phyloP scores from a whole-genome alignment of 345 rosid species.

The Melastoma malabathricum region DNA sequence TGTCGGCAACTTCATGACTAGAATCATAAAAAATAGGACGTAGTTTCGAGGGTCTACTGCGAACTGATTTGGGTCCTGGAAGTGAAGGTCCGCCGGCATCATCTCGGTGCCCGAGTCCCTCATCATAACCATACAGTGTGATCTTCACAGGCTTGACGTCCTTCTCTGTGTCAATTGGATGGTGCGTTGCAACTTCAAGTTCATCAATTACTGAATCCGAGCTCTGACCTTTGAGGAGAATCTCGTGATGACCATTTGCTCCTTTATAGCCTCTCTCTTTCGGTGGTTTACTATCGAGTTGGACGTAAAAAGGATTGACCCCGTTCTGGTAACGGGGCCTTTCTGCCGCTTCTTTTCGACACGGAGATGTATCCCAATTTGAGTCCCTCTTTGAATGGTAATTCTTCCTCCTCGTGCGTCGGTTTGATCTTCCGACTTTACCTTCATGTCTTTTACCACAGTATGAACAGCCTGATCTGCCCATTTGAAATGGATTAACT shows the following conservation, averaged over 20 bases:
- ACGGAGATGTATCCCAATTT: conserved; percentile 10
- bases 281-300: conserved; percentile 14
- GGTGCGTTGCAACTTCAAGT: conserved; percentile 13
- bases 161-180: conserved; percentile 19
- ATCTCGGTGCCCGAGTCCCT: conserved; percentile 10
- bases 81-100: conserved; percentile 19
- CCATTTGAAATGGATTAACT: conserved; percentile 25
- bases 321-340: conserved; percentile 25
- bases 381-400: conserved; percentile 18
- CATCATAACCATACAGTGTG: conserved; percentile 12
- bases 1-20: conserved; percentile 20
- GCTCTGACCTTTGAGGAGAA: conserved; percentile 7
- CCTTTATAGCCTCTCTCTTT: conserved; percentile 22
- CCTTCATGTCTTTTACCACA: conserved; percentile 20
- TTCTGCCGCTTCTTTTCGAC: conserved; percentile 25
- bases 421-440: conserved; percentile 12
- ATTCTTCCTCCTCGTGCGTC: conserved; percentile 23
- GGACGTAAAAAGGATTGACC: conserved; percentile 23
- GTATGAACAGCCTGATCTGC: conserved; percentile 33
- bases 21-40: conserved; percentile 23
- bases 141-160: conserved; percentile 12
- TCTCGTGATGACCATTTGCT: no score
- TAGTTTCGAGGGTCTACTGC: conserved; percentile 43
- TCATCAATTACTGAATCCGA: conserved; percentile 13
- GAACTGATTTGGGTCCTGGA: conserved; percentile 38